Evolutionary conservation across 345 rosid genomes (phyloP).

Genomic region (Citrus medica): DNA sequence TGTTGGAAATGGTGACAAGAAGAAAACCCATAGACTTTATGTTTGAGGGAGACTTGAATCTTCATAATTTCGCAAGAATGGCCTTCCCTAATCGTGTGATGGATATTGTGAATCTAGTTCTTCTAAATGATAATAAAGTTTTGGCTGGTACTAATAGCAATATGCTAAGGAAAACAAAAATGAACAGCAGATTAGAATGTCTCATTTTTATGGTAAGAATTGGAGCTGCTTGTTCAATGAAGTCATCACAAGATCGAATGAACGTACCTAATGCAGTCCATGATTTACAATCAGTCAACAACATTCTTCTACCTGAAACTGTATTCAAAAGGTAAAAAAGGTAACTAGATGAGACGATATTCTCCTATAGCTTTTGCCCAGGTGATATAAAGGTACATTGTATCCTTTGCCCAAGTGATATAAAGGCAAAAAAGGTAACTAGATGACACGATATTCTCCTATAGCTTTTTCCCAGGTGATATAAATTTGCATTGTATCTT

Average conservation of each 20-base stretch:
- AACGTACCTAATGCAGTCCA: not conserved
- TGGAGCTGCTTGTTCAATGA: conserved; percentile 21
- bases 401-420: too few species aligned
- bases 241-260: conserved; percentile 7
- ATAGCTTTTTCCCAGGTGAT: not conserved
- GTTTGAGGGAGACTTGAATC: conserved; percentile 17
- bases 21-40: conserved; percentile 17
- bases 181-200: not conserved
- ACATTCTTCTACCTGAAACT: not conserved
- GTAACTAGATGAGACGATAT: not conserved
- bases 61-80: conserved; percentile 6
- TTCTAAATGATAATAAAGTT: not conserved
- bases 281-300: not conserved
- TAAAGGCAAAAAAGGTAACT: too few species aligned
- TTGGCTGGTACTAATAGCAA: not conserved
- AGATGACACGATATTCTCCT: not conserved
- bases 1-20: conserved; percentile 27
- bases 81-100: conserved; percentile 13
- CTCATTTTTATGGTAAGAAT: conserved; percentile 7
- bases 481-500: too few species aligned
- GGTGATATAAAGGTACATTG: too few species aligned
- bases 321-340: not conserved
- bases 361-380: not conserved
- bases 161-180: not conserved
- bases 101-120: conserved; percentile 18